Evolutionary conservation across 495 filamentous ascomycete genomes (phyloP).

Genomic region (Penicillium pancosmium): DNA sequence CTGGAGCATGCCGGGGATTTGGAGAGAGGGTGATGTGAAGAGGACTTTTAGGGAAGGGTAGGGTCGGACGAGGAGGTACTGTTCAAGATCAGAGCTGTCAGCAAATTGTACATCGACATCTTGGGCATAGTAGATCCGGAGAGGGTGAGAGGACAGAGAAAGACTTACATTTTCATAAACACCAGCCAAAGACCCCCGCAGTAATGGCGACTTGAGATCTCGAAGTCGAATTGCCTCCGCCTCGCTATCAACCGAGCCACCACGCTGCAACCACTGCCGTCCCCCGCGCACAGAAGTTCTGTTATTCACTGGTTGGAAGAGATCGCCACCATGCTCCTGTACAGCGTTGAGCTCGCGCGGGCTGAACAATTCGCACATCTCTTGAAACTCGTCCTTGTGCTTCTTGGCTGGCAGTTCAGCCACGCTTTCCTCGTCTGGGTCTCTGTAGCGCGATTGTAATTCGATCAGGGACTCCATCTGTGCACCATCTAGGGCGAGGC

Average conservation of each 20-base stretch:
- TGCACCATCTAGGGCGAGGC: conserved; percentile 57
- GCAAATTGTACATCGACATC: too few species aligned
- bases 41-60: conserved; percentile 24
- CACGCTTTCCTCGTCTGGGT: conserved; percentile 23
- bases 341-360: conserved; percentile 55
- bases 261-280: conserved; percentile 8
- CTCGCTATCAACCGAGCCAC: conserved; percentile 22
- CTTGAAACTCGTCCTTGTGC: conserved; percentile 48
- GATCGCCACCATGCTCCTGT: conserved; percentile 35
- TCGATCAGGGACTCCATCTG: conserved; percentile 60
- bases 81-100: not conserved
- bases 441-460: conserved; percentile 34
- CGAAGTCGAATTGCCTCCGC: conserved; percentile 27
- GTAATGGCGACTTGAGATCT: conserved; percentile 26
- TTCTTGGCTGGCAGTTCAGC: conserved; percentile 15
- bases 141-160: too few species aligned
- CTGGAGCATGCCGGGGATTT: conserved; percentile 25
- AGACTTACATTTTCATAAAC: conserved; percentile 52
- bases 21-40: conserved; percentile 23
- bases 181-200: conserved; percentile 33
- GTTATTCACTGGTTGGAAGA: conserved; percentile 32
- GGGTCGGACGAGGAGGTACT: conserved; percentile 23
- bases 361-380: conserved; percentile 60
- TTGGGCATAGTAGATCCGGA: too few species aligned
- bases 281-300: not conserved